A percentile compares a stretch with the other conserved stretches of the same genome.
Evolutionary conservation across 805 yeast species (phyloP).

Genomic region (Grigorovia yakushimaensis): DNA sequence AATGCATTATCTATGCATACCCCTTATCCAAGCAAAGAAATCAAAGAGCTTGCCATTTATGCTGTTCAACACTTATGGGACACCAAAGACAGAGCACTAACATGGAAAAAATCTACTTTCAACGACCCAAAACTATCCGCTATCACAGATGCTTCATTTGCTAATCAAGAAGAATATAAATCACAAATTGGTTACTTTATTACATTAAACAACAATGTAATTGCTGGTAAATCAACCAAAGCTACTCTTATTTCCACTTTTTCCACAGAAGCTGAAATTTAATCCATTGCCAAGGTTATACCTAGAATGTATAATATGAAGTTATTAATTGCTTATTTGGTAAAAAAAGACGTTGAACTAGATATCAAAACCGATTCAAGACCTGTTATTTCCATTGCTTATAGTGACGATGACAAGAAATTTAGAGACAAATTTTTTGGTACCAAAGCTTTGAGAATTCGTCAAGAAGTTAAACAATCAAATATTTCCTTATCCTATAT

Average conservation of each 20-base stretch:
- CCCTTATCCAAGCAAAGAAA: conserved; percentile 4
- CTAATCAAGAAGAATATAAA: conserved; percentile 1
- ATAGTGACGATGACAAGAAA: neutral
- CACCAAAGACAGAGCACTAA: conserved; percentile 3
- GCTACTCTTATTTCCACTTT: neutral
- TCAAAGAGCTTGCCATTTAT: neutral
- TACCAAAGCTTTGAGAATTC: neutral
- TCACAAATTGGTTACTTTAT: conserved; percentile 3
- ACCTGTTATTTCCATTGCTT: neutral
- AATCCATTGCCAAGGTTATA: neutral
- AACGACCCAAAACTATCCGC: neutral
- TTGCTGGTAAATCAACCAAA: conserved; percentile 2
- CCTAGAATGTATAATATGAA: neutral
- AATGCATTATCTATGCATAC: conserved; percentile 6
- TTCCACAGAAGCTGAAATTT: conserved; percentile 2
- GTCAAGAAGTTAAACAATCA: neutral
- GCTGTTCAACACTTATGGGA: conserved; percentile 5
- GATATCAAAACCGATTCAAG: neutral
- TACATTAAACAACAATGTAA: neutral
- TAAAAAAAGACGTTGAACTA: neutral
- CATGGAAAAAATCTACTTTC: conserved; percentile 1
- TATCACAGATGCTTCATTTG: conserved; percentile 4
- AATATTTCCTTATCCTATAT: neutral
- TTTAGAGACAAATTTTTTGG: neutral
- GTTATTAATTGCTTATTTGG: neutral